A percentile compares a stretch with the other conserved stretches of the same genome.
Conservation (phyloP, 768 basidiomycete species). For the Fomitopsis pulvina region DNA sequence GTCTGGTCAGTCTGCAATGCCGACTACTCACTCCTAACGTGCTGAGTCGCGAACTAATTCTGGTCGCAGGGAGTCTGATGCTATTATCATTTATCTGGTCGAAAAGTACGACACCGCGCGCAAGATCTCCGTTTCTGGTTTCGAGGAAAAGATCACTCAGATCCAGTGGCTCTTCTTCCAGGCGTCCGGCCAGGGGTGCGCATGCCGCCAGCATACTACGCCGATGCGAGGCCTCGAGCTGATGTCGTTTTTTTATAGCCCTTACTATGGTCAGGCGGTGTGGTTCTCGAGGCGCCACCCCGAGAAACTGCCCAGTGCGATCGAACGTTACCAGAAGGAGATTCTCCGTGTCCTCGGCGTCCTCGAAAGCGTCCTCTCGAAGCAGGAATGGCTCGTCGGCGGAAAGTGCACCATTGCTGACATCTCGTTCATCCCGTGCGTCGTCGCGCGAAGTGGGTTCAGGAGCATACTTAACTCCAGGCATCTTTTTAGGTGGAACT, state of each 20-base stretch:
- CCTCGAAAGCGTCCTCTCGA: constrained; percentile 21
- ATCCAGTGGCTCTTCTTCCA: constrained; percentile 41
- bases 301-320: constrained; percentile 23
- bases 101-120: constrained; percentile 38
- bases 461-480: neutral
- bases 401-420: constrained; percentile 22
- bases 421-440: constrained; percentile 17
- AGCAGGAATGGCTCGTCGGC: constrained; percentile 23
- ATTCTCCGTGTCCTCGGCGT: constrained; percentile 19
- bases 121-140: constrained; percentile 20
- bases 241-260: constrained; percentile 2
- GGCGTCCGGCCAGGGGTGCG: constrained; percentile 23
- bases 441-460: neutral
- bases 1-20: constrained; percentile 15
- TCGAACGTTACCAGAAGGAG: constrained; percentile 25
- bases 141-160: constrained; percentile 10
- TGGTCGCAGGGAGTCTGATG: constrained; percentile 26
- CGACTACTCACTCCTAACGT: neutral
- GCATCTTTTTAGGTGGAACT: neutral
- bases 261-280: constrained; percentile 20
- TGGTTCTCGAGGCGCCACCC: constrained; percentile 21
- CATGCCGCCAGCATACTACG: neutral
- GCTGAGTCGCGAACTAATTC: neutral
- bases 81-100: constrained; percentile 36
- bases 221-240: neutral